phyloP scores from a whole-genome alignment of 2,329 filamentous ascomycete genomes.

The Sordariomycetes sp. region DNA sequence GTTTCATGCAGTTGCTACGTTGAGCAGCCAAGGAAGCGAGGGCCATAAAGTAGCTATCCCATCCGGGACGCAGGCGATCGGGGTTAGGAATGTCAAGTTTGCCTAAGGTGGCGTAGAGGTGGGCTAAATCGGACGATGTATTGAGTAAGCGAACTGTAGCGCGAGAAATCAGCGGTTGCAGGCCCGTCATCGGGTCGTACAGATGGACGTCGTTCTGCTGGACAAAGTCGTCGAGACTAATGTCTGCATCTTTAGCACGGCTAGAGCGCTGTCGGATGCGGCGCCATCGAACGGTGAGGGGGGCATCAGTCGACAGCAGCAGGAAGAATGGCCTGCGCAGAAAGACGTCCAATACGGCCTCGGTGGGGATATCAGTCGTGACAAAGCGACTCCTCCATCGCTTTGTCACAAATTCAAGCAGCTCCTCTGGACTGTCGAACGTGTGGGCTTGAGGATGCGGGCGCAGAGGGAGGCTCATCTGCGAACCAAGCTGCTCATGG shows the following conservation, averaged over 20 bases:
- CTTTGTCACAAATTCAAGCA: constrained; percentile 80
- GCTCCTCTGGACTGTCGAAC: constrained; percentile 54
- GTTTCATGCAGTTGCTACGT: constrained; percentile 96
- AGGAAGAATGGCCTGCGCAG: constrained; percentile 83
- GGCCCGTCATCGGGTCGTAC: constrained; percentile 56
- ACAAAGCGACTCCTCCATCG: constrained; percentile 81
- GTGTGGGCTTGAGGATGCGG: constrained; percentile 15
- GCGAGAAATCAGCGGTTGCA: constrained; percentile 69
- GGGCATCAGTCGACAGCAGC: constrained; percentile 84
- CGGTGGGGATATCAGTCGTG: constrained; percentile 71
- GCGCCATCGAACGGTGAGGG: constrained; percentile 73
- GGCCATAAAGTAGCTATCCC: constrained; percentile 98
- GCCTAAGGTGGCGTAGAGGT: constrained; percentile 64
- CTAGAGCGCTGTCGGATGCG: constrained; percentile 46
- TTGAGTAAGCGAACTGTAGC: constrained; percentile 84
- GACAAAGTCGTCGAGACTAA: constrained; percentile 47
- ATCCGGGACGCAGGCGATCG: constrained; percentile 74
- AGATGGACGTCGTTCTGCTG: constrained; percentile 61
- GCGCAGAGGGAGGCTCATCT: constrained; percentile 15
- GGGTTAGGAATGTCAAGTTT: constrained; percentile 69
- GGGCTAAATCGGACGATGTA: constrained; percentile 60
- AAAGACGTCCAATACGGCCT: constrained; percentile 64
- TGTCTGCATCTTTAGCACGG: constrained; percentile 12
- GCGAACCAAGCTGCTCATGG: constrained; percentile 12
- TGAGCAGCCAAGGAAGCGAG: constrained; percentile 86